Base-by-base conservation (phyloP, 1,139 yeast species). In the Groenewaldozyma sp. region DNA sequence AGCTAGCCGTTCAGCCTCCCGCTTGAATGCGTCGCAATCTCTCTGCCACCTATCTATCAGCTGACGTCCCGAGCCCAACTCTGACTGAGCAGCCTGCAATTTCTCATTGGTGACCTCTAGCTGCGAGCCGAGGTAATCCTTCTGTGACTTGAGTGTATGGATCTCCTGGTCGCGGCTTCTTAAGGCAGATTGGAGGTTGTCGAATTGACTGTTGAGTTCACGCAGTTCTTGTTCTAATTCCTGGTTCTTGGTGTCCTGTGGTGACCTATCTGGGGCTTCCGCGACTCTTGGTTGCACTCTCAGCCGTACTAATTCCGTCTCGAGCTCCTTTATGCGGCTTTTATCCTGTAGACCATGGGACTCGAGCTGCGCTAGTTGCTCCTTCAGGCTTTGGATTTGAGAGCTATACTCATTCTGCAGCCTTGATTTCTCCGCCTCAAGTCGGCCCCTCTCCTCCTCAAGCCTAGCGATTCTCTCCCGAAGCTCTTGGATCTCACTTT, bases 71-170 rank as follows among this genome's bases (percentile, higher is more conserved):
- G 47, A 42, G 16, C 41, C 39, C 19, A 50, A 41, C 29, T 50
- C 54, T 17, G 41, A 38, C 14, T 29, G 37, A 9, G 33, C 33
- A 9, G 14, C 10, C 19, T 29, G 20, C 11, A 29, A 18, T 16
- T 29, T 18, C 45, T 48, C 34, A 37, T 34, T 34, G 29, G 36
- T 28, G 3, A 35, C 29, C 7, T 20, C 38, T 5, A 42, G 19
- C n/a, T 44, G 42, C n/a, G 40, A 34, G 37, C 50, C 31, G 43
- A 48, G 22, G 48, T 37, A 7, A 46, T 36, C 36, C n/a, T 38
- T 38, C 32, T 55, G 52, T 18, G 44, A 41, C 29, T 46, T 47
- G 14, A 55, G 39, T 1, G 48, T 40, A 24, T 50, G 49, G 24
- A 51, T 34, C 34, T 51, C 51, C 0, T 40, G 37, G n/a, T 42